A percentile compares a stretch with the other conserved stretches of the same genome.
Conservation (phyloP, 202 grass and related monocot species). For the Panicum hallii region DNA sequence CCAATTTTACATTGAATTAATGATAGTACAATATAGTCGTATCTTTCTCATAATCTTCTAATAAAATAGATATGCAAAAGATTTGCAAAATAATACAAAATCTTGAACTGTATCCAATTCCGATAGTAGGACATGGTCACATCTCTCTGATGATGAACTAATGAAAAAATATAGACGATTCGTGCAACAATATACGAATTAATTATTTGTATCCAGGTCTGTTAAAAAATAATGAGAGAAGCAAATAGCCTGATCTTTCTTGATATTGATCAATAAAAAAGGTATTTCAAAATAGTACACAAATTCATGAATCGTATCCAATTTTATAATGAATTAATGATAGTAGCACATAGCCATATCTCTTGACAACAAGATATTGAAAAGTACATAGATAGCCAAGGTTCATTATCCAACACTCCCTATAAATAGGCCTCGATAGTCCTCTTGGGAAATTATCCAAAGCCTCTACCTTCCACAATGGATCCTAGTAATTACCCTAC, state of each 20-base stretch:
- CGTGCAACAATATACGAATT: background rate
- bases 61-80: background rate
- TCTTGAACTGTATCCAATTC: background rate
- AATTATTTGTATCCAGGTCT: background rate
- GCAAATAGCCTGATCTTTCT: background rate
- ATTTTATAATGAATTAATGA: background rate
- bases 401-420: background rate
- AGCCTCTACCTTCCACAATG: background rate
- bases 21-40: background rate
- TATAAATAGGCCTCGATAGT: constrained; percentile 20
- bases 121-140: background rate
- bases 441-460: background rate
- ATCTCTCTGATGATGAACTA: background rate
- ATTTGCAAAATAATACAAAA: background rate
- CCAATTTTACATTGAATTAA: background rate
- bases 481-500: constrained; percentile 4
- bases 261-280: background rate
- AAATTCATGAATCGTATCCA: background rate
- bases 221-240: background rate
- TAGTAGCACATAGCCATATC: background rate
- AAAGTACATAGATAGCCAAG: background rate
- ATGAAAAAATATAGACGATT: background rate
- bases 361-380: background rate
- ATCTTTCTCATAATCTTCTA: background rate
- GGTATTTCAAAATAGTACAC: background rate